Evolutionary conservation across 1,284 basidiomycete genomes (phyloP), one percentile per base, ranked within the genome.

Genomic region (Termitomyces sp.): DNA sequence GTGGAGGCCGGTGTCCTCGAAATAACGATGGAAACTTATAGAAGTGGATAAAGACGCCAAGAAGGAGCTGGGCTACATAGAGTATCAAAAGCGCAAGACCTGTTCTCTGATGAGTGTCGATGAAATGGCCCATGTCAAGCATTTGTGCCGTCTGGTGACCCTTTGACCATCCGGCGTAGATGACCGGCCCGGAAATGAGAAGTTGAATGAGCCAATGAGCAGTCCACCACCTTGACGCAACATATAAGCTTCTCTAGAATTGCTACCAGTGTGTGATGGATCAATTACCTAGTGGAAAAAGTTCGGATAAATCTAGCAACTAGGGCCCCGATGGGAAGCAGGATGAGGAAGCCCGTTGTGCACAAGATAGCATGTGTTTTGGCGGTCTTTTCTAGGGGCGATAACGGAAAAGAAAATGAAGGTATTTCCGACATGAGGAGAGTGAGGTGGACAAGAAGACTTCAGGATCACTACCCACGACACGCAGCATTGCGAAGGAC

Each of bases 301-400:
- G 72, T 83, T 44, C 84, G 75, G 1, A 76, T 67, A 56, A 76
- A 80, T 52, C 85, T 75, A 1, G 81, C 79, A 26, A 81, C 64
- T 52, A 88, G 68, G 8, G 74, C 74, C 3, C 82, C 85, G 21
- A 80, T 53, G 1, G 85, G 85, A 0, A 86, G 68, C 3, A 86
- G 60, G 44, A 86, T 66, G 56, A 86, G 69, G 59, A 84, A 84
- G 1, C 79, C 83, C 7, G 35, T 55, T 10, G 72, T 67, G 41
- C 73, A 75, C 33, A 80, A 67, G n/a, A 79, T 67, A 5, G 77
- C 80, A 66, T 85, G 83, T 10, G 64, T 72, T 54, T 66, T 70
- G 5, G 69, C 68, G 44, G 68, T 62, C 34, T 56, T 52, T 58
- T 76, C 74, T 10, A 67, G 14, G 2, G 61, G 49, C 5, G 37